Evolutionary conservation across 257 asterid genomes (phyloP), one percentile per base, ranked within the genome.

Genomic region (Echites panduratus): DNA sequence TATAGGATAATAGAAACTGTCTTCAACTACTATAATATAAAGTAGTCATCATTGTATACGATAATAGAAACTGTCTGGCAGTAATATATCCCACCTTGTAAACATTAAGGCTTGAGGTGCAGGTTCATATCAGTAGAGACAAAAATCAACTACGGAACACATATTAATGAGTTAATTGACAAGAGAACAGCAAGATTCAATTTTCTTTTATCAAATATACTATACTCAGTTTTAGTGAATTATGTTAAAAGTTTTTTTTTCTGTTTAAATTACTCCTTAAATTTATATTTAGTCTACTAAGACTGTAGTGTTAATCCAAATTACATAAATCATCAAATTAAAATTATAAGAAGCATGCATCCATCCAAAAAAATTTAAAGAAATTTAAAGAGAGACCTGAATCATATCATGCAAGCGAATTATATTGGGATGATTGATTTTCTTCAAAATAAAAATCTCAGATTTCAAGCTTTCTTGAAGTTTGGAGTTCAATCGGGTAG

Each of bases 361-460:
- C n/a, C n/a, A n/a, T n/a, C n/a, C n/a, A n/a, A n/a, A n/a, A n/a
- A n/a, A n/a, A n/a, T n/a, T n/a, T n/a, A n/a, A n/a, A n/a, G n/a
- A n/a, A n/a, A n/a, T n/a, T n/a, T n/a, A 32, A 32, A 32, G 38
- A n/a, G n/a, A n/a, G 38, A 94, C 99, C 99, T 94, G 96, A 73
- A 91, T 91, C 97, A 94, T 89, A 54, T 91, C 99, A 81, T 91
- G 97, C 84, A 94, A 76, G 19, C 95, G 93, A 68, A 91, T 91
- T 70, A 94, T 94, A 80, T 91, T 92, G 1, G 97, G 98, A 80
- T 94, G 97, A 87, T 86, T 82, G 65, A 94, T 87, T 73, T 88
- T 84, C 88, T 83, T 89, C 22, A 94, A 88, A 50, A 94, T 94
- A 41, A 82, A 83, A 82, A 94, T 94, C 87, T 94, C 99, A 1